Evolutionary conservation across 495 filamentous ascomycete species (phyloP).

Genomic region (Thermochaetoides thermophila): DNA sequence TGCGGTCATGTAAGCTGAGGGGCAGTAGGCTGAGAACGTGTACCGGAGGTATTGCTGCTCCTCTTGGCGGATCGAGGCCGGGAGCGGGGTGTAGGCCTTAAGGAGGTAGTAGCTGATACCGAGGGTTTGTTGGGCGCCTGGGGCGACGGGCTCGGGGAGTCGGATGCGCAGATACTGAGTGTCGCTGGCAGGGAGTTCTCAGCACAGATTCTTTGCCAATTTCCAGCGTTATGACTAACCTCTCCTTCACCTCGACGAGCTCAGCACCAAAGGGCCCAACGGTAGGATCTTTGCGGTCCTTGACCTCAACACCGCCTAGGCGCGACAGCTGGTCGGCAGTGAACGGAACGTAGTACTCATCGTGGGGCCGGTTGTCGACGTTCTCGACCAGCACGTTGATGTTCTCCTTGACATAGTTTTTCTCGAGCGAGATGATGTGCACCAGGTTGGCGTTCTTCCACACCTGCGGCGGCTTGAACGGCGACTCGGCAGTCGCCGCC

Average conservation of each 20-base stretch:
- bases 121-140: slow-evolving; percentile 66
- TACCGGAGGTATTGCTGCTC: slow-evolving; percentile 80
- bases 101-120: slow-evolving; percentile 73
- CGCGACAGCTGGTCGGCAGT: slow-evolving; percentile 53
- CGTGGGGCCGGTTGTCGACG: slow-evolving; percentile 52
- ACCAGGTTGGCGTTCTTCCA: slow-evolving; percentile 88
- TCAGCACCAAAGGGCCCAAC: slow-evolving; percentile 53
- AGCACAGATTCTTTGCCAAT: not conserved
- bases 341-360: slow-evolving; percentile 82
- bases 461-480: slow-evolving; percentile 74
- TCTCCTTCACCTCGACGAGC: slow-evolving; percentile 47
- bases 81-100: slow-evolving; percentile 59
- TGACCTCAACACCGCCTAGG: slow-evolving; percentile 77
- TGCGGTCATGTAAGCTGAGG: slow-evolving; percentile 64
- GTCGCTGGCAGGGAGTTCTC: slow-evolving; percentile 33
- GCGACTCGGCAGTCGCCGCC: slow-evolving; percentile 29
- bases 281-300: slow-evolving; percentile 67
- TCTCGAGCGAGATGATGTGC: slow-evolving; percentile 81
- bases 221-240: slow-evolving; percentile 26
- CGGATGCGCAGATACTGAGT: slow-evolving; percentile 74
- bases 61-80: slow-evolving; percentile 60
- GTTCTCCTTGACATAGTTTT: slow-evolving; percentile 73
- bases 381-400: slow-evolving; percentile 95
- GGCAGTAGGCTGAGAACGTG: slow-evolving; percentile 66
- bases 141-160: slow-evolving; percentile 56